Evolutionary conservation across 345 rosid species (phyloP).

Genomic region (Eucalyptus grandis): DNA sequence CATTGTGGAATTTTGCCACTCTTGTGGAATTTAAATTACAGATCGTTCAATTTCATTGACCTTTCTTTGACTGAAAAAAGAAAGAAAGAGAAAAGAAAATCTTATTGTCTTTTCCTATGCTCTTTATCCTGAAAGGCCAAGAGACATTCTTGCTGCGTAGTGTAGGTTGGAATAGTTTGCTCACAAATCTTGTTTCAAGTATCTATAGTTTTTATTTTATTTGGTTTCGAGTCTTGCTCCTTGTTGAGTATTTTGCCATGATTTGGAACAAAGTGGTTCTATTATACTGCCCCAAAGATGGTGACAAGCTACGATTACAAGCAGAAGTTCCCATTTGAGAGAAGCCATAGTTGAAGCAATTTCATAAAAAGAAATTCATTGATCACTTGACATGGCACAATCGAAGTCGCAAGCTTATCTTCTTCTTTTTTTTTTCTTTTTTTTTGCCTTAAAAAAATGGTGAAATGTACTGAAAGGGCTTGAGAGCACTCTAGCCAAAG

Average conservation of each 20-base stretch:
- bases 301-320: neutral
- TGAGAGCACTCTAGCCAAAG: neutral
- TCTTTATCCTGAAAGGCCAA: neutral
- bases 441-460: neutral
- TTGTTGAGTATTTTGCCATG: neutral
- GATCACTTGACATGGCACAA: neutral
- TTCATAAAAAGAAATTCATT: neutral
- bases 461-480: neutral
- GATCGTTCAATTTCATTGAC: neutral
- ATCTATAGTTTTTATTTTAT: neutral
- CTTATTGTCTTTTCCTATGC: neutral
- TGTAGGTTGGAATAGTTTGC: neutral
- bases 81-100: neutral
- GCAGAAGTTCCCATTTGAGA: neutral
- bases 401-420: neutral
- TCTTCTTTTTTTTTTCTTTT: neutral
- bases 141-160: neutral
- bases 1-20: slow-evolving; percentile 22
- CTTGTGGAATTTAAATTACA: neutral
- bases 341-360: neutral
- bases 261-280: neutral
- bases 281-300: neutral
- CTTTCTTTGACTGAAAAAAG: neutral
- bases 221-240: neutral
- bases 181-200: neutral